Evolutionary conservation across 306 rosid species (phyloP), one percentile per base, ranked within the genome.

Genomic region (Glycine latifolia): DNA sequence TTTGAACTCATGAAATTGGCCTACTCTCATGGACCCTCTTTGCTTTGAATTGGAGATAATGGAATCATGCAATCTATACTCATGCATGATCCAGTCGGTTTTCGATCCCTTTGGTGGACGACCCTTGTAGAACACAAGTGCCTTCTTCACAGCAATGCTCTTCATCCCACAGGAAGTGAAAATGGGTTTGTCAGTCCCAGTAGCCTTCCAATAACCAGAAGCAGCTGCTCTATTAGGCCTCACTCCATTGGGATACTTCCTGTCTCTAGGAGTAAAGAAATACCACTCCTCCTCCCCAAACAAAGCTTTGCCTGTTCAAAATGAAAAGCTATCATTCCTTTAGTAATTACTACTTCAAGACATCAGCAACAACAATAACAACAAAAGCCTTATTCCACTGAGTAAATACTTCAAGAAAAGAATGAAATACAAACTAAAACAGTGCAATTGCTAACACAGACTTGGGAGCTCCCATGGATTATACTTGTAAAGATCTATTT

Each of bases 161-260:
- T 85, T 88, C 81, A 86, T 83, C 39, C 91, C 97, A 77, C 89
- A 76, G 0, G 92, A 87, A 81, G 89, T 86, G 4, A 89, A 82
- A 62, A 88, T 89, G 7, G 90, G 91, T 79, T 88, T 93, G 78
- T 93, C 97, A 76, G 91, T 88, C 7, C 97, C 96, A 10, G 96
- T 93, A 16, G 92, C 94, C 81, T 92, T 92, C 95, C 97, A 91
- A 56, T 92, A 92, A 31, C 95, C 97, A 63, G 79, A 70, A 46
- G 94, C 91, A 35, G 97, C 94, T 13, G 96, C 91, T 73, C 96
- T 88, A 33, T 93, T 91, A 8, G 97, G 97, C 82, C 96, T 90
- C 84, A 74, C 80, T 46, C 94, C 96, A 78, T 93, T 93, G 0
- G 97, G 97, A 80, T 93, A 93, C 79, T 93, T 93, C 66, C 96